These are phyloP conservation scores for Fallopia convolvulus DNA, from an alignment of 148 eudicot genomes.

Conservation along the genomic window DNA sequence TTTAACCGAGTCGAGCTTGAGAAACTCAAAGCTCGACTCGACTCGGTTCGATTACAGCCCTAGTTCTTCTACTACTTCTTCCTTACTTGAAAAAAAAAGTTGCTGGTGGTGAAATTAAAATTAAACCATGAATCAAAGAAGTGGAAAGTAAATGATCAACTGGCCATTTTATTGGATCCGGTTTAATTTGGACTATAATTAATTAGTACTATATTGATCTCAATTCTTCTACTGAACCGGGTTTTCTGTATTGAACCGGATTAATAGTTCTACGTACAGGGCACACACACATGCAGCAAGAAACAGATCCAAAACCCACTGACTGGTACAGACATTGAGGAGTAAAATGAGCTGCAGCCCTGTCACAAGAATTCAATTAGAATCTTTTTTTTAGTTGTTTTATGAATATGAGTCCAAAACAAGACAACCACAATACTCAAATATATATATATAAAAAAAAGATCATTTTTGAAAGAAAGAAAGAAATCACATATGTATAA, in stretches of 20 bases:
- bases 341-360: slow-evolving; percentile 4
- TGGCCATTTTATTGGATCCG: neutral
- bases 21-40: no score
- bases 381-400: slow-evolving; percentile 7
- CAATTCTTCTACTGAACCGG: neutral
- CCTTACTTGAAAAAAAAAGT: no score
- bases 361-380: slow-evolving; percentile 6
- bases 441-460: neutral
- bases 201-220: neutral
- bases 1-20: no score
- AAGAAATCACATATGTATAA: neutral
- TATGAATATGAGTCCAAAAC: neutral
- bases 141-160: no score
- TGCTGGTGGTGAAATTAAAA: no score
- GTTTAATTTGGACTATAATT: no score
- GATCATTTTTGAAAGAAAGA: slow-evolving; percentile 2
- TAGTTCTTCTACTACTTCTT: no score
- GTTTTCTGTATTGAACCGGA: neutral
- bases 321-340: slow-evolving; percentile 7
- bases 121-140: no score
- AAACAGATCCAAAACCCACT: neutral
- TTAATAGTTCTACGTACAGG: neutral
- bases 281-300: neutral
- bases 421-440: neutral
- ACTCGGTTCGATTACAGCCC: no score